Evolutionary conservation across 2,329 filamentous ascomycete genomes (phyloP), one percentile per base, ranked within the genome.

Genomic region (Hawksworthiomyces lignivorus): DNA sequence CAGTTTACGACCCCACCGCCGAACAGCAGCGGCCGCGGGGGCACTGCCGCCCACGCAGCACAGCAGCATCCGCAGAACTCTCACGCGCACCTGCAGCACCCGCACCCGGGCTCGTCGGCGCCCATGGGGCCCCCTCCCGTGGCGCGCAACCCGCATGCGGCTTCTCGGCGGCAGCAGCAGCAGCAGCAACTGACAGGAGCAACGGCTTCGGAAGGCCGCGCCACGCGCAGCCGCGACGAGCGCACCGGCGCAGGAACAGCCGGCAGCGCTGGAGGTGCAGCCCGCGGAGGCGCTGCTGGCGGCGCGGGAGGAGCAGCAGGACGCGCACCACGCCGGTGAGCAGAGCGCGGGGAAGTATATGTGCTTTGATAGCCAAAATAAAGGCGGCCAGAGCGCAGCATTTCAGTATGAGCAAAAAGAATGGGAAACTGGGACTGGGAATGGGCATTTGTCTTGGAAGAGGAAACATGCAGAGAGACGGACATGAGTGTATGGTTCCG

Each of bases 171-270:
- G 29, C 41, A 28, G 24, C 36, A n/a, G 18, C 32, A 14, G 19
- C 40, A 15, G 33, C 27, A 6, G 22, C 14, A 14, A 12, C 18
- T 4, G 28, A 8, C 7, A 10, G 17, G 28, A 36, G 30, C 50
- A 14, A 51, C 52, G 3, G 53, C 55, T 14, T 52, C 53, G 7
- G 54, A 56, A 28, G 49, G 48, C 29, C 46, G 56, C 42, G 40
- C 41, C 12, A 56, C 55, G 36, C 50, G 57, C 45, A 56, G 48
- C 14, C 48, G 58, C 22, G 58, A 60, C 32, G 58, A 61, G 51
- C 49, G 59, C 39, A 52, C 56, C 7, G 56, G 54, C 15, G 42
- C 54, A 2, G 43, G 48, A n/a, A n/a, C n/a, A n/a, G n/a, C n/a
- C 8, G 49, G 53, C 31, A 49, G 52, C 20, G 30, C 30, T 39